Percentiles rank a stretch among this genome's conserved stretches.
These are phyloP conservation scores for Entomortierella lignicola DNA, from an alignment of 192 early-diverging fungal genomes.

Conservation along the genomic window DNA sequence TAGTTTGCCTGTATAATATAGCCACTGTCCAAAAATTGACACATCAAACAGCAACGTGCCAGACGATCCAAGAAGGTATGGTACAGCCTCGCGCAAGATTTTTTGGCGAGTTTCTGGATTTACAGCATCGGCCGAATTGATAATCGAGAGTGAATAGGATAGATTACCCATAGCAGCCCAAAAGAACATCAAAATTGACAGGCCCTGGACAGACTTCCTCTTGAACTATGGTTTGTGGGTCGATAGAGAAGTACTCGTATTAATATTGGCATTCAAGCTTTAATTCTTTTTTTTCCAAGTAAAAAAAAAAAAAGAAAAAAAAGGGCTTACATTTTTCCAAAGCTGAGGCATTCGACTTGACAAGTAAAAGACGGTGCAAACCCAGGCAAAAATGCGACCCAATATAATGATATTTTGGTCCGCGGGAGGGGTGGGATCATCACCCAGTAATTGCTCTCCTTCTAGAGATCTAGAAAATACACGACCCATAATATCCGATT, in stretches of 20 bases:
- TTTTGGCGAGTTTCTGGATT: conserved; percentile 22
- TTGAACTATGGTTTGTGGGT: conserved; percentile 24
- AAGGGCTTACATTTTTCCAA: conserved; percentile 66
- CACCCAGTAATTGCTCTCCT: conserved; percentile 1
- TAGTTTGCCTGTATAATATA: conserved; percentile 44
- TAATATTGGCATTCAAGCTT: neutral
- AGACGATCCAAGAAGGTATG: conserved; percentile 74
- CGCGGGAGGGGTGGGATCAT: neutral
- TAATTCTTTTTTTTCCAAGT: neutral
- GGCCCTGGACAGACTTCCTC: conserved; percentile 73
- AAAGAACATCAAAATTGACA: conserved; percentile 80
- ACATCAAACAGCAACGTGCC: conserved; percentile 79
- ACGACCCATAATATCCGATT: neutral
- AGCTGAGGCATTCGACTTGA: conserved; percentile 82
- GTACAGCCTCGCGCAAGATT: conserved; percentile 55
- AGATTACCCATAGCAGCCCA: conserved; percentile 80
- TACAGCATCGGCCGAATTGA: conserved; percentile 26
- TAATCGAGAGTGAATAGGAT: conserved; percentile 68
- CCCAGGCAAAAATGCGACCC: conserved; percentile 76
- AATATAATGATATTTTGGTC: conserved; percentile 38
- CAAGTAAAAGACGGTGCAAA: conserved; percentile 73
- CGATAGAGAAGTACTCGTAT: too few species aligned
- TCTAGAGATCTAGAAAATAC: conserved; percentile 18
- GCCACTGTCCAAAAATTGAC: conserved; percentile 71
- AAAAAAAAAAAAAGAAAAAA: neutral